Base-by-base conservation (phyloP, 2,329 filamentous ascomycete species). In the Pestalotiopsis sp. region DNA sequence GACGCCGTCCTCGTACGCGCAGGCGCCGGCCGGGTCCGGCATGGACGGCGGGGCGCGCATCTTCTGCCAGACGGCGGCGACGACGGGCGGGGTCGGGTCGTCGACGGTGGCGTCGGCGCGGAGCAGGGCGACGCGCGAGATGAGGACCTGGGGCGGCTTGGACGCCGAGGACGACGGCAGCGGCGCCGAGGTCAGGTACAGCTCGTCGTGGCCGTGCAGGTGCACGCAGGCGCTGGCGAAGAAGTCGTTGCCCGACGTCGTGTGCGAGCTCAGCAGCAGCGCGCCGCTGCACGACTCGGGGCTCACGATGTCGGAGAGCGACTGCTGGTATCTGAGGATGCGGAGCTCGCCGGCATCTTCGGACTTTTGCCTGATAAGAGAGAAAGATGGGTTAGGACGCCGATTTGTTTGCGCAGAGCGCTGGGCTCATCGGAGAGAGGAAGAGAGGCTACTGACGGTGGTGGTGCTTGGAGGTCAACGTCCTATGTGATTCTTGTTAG, bases 181-280 rank as follows among this genome's bases (percentile, higher is more conserved):
- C 4, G 84, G 78, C 69, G 80, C 79, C 31, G 84, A 86, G 5
- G 82, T 86, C 20, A 79, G 74, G 70, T 82, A 86, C 23, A 87
- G 76, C 70, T 85, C 82, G 38, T 82, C 81, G 27, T 78, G 72
- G 9, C 76, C 72, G 4, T 78, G 75, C 4, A 83, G 45, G 71
- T 82, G 84, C 38, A 83, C 81, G 68, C 83, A 85, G 4, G 80
- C 83, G 62, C 79, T 78, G 72, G 83, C 77, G 71, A 86, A 87
- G 73, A 86, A 83, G 7, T 83, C 81, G 52, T 82, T 84, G 17
- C 78, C 77, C 27, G 81, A 82, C 5, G 77, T 74, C 31, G 80
- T 77, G 57, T 59, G 57, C 27, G 57, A 59, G 2, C 23, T 59
- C 7, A 59, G 4, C 20, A 59, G n/a, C 45, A 52, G n/a, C n/a